phyloP scores from a whole-genome alignment of 1,284 basidiomycete species.

The Marasmius fiardii region DNA sequence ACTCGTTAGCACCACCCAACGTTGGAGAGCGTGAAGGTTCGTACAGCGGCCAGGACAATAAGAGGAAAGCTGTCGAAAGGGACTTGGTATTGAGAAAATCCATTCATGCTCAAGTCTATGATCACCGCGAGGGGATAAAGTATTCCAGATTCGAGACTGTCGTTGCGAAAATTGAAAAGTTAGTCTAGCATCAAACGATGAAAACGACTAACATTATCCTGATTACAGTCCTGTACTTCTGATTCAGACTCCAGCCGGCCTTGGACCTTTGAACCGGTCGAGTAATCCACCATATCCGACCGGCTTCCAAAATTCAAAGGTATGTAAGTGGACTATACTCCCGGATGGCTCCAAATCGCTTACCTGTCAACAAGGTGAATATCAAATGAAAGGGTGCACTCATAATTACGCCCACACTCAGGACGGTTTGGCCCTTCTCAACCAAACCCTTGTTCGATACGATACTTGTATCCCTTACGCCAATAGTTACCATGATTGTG shows the following conservation, averaged over 20 bases:
- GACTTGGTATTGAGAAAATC: background rate
- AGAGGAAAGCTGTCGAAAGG: background rate
- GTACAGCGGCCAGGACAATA: background rate
- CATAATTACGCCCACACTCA: background rate
- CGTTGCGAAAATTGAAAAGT: background rate
- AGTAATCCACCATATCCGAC: constrained; percentile 2
- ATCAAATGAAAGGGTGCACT: background rate
- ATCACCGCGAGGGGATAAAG: background rate
- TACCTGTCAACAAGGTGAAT: background rate
- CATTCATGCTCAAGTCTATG: background rate
- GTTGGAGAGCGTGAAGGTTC: too few relatives aligned
- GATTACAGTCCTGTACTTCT: too few relatives aligned
- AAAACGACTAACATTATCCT: too few relatives aligned
- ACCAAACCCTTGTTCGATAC: background rate
- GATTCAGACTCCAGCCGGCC: too few relatives aligned
- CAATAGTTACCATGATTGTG: background rate
- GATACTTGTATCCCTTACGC: background rate
- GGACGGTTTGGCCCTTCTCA: background rate
- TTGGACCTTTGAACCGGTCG: background rate
- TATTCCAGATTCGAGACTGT: constrained; percentile 1
- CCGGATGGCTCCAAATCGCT: background rate
- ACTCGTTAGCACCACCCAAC: too few relatives aligned
- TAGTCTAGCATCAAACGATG: too few relatives aligned
- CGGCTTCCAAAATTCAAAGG: background rate
- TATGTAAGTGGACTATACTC: background rate